These are phyloP conservation scores for Trichosporon faecale DNA, from an alignment of 1,284 basidiomycete genomes.

Conservation along the genomic window DNA sequence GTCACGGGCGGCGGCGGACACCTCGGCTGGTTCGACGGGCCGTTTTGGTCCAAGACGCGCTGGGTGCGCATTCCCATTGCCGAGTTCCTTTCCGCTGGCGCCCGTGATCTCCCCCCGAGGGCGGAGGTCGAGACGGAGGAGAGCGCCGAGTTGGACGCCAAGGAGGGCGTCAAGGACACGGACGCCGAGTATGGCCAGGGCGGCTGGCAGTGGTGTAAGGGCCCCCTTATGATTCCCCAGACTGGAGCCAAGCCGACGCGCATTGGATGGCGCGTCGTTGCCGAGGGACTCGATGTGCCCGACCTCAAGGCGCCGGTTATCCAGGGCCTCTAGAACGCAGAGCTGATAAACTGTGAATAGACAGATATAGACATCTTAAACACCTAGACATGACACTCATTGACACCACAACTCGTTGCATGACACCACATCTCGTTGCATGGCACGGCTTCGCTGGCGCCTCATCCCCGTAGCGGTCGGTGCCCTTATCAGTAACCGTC, in stretches of 20 bases:
- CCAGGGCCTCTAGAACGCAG: slow-evolving; percentile 12
- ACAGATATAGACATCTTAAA: background rate
- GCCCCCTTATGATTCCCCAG: slow-evolving; percentile 9
- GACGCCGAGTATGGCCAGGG: background rate
- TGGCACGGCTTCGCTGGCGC: too few species aligned
- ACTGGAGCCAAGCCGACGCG: slow-evolving; percentile 14
- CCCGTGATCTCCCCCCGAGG: slow-evolving; percentile 18
- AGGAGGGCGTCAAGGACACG: background rate
- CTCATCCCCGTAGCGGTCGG: too few species aligned
- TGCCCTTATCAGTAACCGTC: too few species aligned
- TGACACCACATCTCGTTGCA: too few species aligned
- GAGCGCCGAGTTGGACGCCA: background rate
- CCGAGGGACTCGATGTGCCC: background rate
- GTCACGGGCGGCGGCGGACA: slow-evolving; percentile 83
- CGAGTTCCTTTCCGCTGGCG: slow-evolving; percentile 43
- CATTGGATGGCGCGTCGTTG: slow-evolving; percentile 20
- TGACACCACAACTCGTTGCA: too few species aligned
- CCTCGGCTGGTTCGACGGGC: slow-evolving; percentile 84
- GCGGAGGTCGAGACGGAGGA: background rate
- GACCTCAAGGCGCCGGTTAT: background rate
- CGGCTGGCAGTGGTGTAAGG: slow-evolving; percentile 19
- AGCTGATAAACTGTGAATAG: background rate
- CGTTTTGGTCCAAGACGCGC: slow-evolving; percentile 36
- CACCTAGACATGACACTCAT: too few species aligned
- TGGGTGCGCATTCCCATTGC: slow-evolving; percentile 47